Evolutionary conservation across 495 filamentous ascomycete genomes (phyloP), one percentile per base, ranked within the genome.

Genomic region (Chlorociboria aeruginascens): DNA sequence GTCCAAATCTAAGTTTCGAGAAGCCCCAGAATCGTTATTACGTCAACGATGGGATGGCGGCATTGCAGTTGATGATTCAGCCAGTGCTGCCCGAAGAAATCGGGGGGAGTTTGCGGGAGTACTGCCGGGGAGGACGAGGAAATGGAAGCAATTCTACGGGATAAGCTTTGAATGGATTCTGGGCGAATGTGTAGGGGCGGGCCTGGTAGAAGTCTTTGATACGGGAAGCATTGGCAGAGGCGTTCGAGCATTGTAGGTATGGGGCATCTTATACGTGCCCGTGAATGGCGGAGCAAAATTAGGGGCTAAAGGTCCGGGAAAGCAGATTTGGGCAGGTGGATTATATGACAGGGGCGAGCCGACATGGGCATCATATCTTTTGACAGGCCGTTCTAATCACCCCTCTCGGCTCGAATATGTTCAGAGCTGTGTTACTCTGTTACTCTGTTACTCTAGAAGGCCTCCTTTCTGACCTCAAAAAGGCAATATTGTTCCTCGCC

Each of bases 1-100:
- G 3, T 63, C 66, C n/a, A 82, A 80, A 66, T 76, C 79, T 0
- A 69, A 65, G 42, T 79, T 68, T 58, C 66, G 71, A 42, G 84
- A 90, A 62, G 75, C 72, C 3, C 82, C 87, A 6, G 64, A 86
- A 49, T 61, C 68, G 20, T 60, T 83, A 17, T 70, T 95, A 4
- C 73, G 72, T 13, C 85, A 92, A 59, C 77, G 79, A 4, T 95
- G 88, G 86, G 81, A 93, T 41, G 88, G 87, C 12, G 83, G 82
- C 7, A 65, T 85, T 11, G 74, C 73, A 31, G 71, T 68, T 13
- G 69, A 77, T 16, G 77, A 75, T 57, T 72, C 67, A 33, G 70
- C 69, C 29, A 70, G 73, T 34, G 51, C 68, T 42, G 79, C 77
- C 8, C 85, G 84, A 59, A 73, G 73, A 51, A 68, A 69, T 3